Evolutionary conservation across 2,329 filamentous ascomycete species (phyloP).

Genomic region (Penicillium griseofulvum): DNA sequence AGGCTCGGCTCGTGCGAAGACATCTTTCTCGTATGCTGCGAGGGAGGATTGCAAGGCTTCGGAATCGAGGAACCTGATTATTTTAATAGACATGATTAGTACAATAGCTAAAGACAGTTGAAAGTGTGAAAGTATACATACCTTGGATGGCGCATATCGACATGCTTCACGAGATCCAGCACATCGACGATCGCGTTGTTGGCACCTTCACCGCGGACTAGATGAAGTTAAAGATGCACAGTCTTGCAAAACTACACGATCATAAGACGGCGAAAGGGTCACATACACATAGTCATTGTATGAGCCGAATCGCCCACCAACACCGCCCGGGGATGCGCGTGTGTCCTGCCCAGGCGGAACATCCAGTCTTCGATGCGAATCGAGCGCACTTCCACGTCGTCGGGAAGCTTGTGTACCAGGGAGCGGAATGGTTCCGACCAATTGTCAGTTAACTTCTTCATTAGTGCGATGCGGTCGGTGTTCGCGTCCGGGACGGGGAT

Average conservation of each 20-base stretch:
- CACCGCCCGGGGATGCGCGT: slow-evolving; percentile 41
- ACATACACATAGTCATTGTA: slow-evolving; percentile 61
- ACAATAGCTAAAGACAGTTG: not conserved
- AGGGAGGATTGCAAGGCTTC: slow-evolving; percentile 14
- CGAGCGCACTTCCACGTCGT: slow-evolving; percentile 44
- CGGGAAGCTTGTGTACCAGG: slow-evolving; percentile 43
- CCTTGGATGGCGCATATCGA: slow-evolving; percentile 20
- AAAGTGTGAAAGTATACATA: not conserved
- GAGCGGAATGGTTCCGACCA: slow-evolving; percentile 54
- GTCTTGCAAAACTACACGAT: not conserved
- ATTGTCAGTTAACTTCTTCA: slow-evolving; percentile 45
- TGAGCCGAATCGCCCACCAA: slow-evolving; percentile 58
- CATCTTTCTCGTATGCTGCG: slow-evolving; percentile 45
- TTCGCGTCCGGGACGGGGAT: slow-evolving; percentile 45
- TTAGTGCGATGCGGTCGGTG: slow-evolving; percentile 41
- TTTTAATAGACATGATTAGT: not conserved
- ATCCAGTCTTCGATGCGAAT: slow-evolving; percentile 52
- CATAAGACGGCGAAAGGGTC: not conserved
- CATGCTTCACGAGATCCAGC: slow-evolving; percentile 41
- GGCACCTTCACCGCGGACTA: slow-evolving; percentile 58
- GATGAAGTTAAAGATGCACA: not conserved
- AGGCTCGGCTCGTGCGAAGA: slow-evolving; percentile 45
- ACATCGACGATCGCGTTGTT: slow-evolving; percentile 58
- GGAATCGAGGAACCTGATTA: slow-evolving; percentile 11
- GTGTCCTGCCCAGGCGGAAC: slow-evolving; percentile 34